Evolutionary conservation across 345 rosid genomes (phyloP).

Genomic region (Syzygium oleosum): DNA sequence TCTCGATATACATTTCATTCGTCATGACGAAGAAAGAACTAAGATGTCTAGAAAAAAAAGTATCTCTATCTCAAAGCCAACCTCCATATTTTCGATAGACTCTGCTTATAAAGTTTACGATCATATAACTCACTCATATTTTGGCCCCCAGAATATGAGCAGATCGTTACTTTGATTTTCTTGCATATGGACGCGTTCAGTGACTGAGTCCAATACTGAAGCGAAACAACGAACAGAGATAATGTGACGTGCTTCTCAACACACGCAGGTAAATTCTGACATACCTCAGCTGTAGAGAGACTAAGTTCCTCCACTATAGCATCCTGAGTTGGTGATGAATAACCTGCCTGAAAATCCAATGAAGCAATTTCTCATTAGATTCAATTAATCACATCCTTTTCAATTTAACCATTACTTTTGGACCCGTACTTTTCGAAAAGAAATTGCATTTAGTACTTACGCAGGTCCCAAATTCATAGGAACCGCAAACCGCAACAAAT

Average conservation of each 20-base stretch:
- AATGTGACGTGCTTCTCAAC: not conserved
- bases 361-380: not conserved
- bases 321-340: slow-evolving; percentile 79
- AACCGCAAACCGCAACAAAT: slow-evolving; percentile 75
- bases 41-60: not conserved
- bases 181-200: not conserved
- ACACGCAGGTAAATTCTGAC: not conserved
- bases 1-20: not conserved
- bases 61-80: not conserved
- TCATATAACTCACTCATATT: not conserved
- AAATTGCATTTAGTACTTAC: not conserved
- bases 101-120: not conserved
- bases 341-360: slow-evolving; percentile 57
- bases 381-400: not conserved
- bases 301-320: slow-evolving; percentile 70
- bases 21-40: not conserved
- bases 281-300: slow-evolving; percentile 59
- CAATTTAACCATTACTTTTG: not conserved
- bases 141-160: not conserved
- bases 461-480: slow-evolving; percentile 69
- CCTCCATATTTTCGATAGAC: not conserved
- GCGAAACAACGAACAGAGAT: not conserved
- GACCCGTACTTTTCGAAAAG: not conserved
- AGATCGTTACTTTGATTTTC: not conserved
- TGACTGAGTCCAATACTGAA: not conserved